Percentiles rank a stretch among this genome's conserved stretches.
These are phyloP conservation scores for Immersiporthe knoxdaviesiana DNA, from an alignment of 2,329 filamentous ascomycete genomes.

Conservation along the genomic window DNA sequence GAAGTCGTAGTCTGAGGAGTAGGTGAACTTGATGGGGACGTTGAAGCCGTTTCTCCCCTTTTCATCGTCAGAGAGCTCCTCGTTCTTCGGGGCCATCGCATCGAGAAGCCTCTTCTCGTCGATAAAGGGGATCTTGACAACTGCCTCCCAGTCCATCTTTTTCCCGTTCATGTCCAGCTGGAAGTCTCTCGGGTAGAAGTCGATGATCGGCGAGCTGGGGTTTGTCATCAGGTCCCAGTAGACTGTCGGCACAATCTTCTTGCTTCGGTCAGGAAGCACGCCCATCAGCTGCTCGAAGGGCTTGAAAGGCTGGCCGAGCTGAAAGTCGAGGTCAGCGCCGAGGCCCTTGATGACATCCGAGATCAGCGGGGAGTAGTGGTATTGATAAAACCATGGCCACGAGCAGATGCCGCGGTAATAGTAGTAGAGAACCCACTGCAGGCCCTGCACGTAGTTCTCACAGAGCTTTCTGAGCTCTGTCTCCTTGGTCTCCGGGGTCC, in stretches of 20 bases:
- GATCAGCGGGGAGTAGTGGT: conserved; percentile 97
- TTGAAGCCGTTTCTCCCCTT: conserved; percentile 87
- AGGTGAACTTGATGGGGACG: conserved; percentile 90
- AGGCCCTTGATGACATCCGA: conserved; percentile 86
- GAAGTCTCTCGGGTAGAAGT: conserved; percentile 97
- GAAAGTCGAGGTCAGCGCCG: conserved; percentile 85
- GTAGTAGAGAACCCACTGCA: conserved; percentile 98
- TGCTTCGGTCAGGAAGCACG: conserved; percentile 94
- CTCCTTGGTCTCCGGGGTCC: conserved; percentile 77
- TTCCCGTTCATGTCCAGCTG: conserved; percentile 99
- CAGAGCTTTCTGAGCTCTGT: conserved; percentile 78
- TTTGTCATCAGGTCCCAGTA: conserved; percentile 95
- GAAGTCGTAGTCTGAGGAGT: conserved; percentile 75
- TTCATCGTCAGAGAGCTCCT: conserved; percentile 76
- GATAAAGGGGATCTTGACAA: conserved; percentile 99
- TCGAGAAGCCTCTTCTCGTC: conserved; percentile 83
- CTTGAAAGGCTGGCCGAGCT: conserved; percentile 90
- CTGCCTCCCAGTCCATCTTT: conserved; percentile 99
- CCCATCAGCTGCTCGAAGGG: conserved; percentile 98
- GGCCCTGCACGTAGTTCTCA: conserved; percentile 95
- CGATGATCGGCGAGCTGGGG: conserved; percentile 86
- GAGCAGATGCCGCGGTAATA: conserved; percentile 97
- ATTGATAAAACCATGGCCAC: conserved; percentile 97
- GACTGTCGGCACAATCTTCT: conserved; percentile 85
- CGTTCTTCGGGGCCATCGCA: conserved; percentile 86